Base-by-base conservation (phyloP, 371 early-diverging fungal species). In the Gilbertella persicaria region DNA sequence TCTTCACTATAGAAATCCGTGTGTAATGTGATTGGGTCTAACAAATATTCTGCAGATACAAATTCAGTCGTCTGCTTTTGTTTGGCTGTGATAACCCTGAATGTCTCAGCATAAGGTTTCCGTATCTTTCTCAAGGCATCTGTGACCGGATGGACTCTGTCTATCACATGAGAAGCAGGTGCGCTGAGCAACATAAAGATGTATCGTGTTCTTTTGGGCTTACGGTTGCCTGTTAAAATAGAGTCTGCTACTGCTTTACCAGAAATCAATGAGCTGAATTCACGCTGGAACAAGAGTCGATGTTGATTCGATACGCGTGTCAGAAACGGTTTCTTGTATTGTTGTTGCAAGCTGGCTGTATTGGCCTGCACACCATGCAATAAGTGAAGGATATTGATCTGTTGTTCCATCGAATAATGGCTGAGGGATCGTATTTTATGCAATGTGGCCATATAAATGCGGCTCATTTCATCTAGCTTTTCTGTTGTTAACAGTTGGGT, bases 181-280 rank as follows among this genome's bases (percentile, higher is more conserved):
- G 60, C 61, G 30, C 54, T 58, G 9, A 68, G 44, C 5, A 68
- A 26, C 68, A 68, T 68, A 41, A 55, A 53, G 7, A 68, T 47
- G 19, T 68, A 68, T 1, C 68, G 43, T 2, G 55, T 55, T 7
- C 60, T 26, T 29, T 52, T 28, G 3, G 50, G 52, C 2, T 56
- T 56, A 25, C 56, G 50, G 35, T 41, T 57, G 20, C 26, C 37
- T 20, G 35, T 29, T 28, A 49, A 6, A n/a, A 35, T 35, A 5
- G 52, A 42, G 5, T 52, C 52, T 20, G 44, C 26, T 16, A 28
- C 9, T 8, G 25, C 37, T 26, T 12, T 23, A 14, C 30, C 39
- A 29, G 58, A 33, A 8, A 51, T 9, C 17, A 50, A 4, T 21
- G 50, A 51, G 10, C 25, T 45, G 17, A 45, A 50, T 38, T 58